Base-by-base conservation (phyloP, 2,329 filamentous ascomycete genomes). In the Botrytis porri region DNA sequence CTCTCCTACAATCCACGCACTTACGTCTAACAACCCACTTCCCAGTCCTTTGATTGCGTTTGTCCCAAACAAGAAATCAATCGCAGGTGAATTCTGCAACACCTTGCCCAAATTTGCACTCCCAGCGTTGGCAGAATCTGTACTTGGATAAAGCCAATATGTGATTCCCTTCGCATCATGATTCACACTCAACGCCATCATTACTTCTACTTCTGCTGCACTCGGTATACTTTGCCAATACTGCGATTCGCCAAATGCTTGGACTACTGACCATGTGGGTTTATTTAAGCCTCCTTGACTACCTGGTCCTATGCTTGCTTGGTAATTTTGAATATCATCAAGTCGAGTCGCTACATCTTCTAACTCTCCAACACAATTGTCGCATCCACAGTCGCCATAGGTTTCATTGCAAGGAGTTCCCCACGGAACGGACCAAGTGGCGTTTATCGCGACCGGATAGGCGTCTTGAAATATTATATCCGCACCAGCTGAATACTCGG, bases 301-400 rank as follows among this genome's bases (percentile, higher is more conserved):
- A 32, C 80, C 79, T 5, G 65, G 35, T 57, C 65, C 65, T 6
- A 86, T 75, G 79, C 84, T 84, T 0, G 75, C 75, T 73, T 80
- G 83, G 72, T 84, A 86, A 9, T 77, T 75, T 29, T 80, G 77
- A 48, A 84, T 83, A 1, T 79, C 76, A 66, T 86, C 83, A 1
- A 86, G 77, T 1, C 85, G 83, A 12, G 78, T 78, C 0, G 83
- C 80, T 29, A 87, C 82, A 75, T 87, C 86, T 25, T 80, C 78
- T 32, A 87, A 81, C 2, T 79, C 75, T 18, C 83, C 84, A 3
- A 81, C 74, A 59, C 78, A 79, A 76, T 86, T 83, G 72, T 87
- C 86, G 75, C 86, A 87, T 14, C 85, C 86, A 75, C 86, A 87
- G 77, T 84, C 84, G 67, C 86, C 86, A 75, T 88, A 87, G 0